phyloP scores from a whole-genome alignment of 2,329 filamentous ascomycete species.

The Clathrospora elynae region DNA sequence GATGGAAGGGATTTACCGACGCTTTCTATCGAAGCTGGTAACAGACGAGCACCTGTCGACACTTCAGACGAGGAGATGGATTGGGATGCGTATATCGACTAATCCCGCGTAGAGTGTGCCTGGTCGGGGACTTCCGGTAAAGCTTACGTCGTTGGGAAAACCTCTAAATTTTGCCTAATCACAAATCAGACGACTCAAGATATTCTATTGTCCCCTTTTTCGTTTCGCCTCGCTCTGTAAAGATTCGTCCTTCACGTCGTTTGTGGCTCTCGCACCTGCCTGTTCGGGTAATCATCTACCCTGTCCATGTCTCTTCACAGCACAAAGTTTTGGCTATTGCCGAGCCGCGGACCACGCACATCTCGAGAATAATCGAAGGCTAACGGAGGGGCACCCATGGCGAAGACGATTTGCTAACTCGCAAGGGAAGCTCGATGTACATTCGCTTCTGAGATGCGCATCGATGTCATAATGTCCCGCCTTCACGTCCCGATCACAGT shows the following conservation, averaged over 20 bases:
- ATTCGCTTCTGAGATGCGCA: slow-evolving; percentile 10
- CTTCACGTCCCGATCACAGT: background rate
- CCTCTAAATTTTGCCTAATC: too few species aligned
- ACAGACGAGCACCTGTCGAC: background rate
- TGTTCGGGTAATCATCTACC: slow-evolving; percentile 32
- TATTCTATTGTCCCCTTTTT: too few species aligned
- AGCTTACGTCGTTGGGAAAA: too few species aligned
- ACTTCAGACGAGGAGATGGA: slow-evolving; percentile 16
- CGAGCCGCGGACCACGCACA: slow-evolving; percentile 28
- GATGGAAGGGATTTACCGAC: slow-evolving; percentile 1
- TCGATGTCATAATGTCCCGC: slow-evolving; percentile 7
- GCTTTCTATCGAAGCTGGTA: slow-evolving; percentile 1
- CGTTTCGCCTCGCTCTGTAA: background rate
- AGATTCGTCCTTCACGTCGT: slow-evolving; percentile 5
- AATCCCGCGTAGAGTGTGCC: too few species aligned
- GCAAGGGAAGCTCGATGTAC: slow-evolving; percentile 33
- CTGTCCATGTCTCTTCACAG: slow-evolving; percentile 24
- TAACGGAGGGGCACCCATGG: slow-evolving; percentile 15
- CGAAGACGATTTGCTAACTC: slow-evolving; percentile 27
- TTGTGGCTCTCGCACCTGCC: slow-evolving; percentile 31
- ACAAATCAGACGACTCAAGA: too few species aligned
- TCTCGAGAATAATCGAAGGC: slow-evolving; percentile 13
- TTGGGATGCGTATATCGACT: slow-evolving; percentile 16
- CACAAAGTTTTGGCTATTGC: slow-evolving; percentile 25
- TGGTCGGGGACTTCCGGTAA: too few species aligned